Evolutionary conservation across 345 rosid species (phyloP), one percentile per base, ranked within the genome.

Genomic region (Noccaea bulbosa): DNA sequence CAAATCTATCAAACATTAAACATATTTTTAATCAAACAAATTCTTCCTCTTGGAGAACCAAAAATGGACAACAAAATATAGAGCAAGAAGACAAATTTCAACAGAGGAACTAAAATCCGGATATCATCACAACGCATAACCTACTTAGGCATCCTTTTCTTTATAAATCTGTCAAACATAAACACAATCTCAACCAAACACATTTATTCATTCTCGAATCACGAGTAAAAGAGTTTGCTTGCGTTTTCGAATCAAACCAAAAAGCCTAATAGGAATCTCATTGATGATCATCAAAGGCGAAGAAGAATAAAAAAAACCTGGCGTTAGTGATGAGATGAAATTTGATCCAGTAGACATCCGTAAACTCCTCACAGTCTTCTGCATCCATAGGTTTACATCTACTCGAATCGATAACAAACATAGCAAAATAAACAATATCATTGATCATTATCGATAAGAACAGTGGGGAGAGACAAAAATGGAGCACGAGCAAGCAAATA

Each of bases 321-420:
- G 95, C 91, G 43, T 89, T 91, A 80, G 86, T 70, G 47, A 83
- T 41, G 41, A 85, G 83, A 62, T 65, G 81, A 58, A 91, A 91
- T 61, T 93, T 87, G 79, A 91, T 83, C 89, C 93, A 87, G 65
- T 83, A 89, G 34, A 91, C 96, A 81, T 91, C 96, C 0, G 96
- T 93, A 66, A 83, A 91, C 16, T 76, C 80, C 55, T 79, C 88
- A 65, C 91, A 91, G 5, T 89, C 96, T 77, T 93, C 98, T 0
- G 87, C 94, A 81, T 93, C 97, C 96, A 93, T 89, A 8, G 96
- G 96, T 75, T 91, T 91, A 68, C 88, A 82, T 62, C 97, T 87
- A 78, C 33, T 15, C 27, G 20, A 65, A 71, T 47, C 34, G 33
- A 68, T 10, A 30, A 12, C 8, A 50, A 27, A 30, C 4, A 11